Conservation (phyloP, 2,329 filamentous ascomycete species). For the Penicillium griseofulvum region DNA sequence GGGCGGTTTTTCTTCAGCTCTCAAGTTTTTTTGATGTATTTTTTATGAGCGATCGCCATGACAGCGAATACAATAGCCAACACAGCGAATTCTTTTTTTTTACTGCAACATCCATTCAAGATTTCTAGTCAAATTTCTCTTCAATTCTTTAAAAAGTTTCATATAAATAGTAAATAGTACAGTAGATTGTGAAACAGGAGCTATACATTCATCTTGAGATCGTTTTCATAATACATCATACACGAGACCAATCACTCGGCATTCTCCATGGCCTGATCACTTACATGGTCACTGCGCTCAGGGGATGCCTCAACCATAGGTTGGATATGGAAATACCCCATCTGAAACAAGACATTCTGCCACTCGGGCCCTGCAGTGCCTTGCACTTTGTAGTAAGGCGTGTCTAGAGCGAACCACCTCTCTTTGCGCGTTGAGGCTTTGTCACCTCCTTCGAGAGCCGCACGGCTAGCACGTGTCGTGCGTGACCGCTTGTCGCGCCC, state of each 20-base stretch:
- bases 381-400: conserved; percentile 63
- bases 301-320: conserved; percentile 16
- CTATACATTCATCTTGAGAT: background rate
- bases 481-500: conserved; percentile 56
- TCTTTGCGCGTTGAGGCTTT: conserved; percentile 67
- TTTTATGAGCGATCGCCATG: conserved; percentile 2
- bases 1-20: background rate
- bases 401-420: conserved; percentile 64
- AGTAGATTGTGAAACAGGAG: background rate
- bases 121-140: background rate
- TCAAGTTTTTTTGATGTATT: background rate
- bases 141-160: background rate
- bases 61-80: background rate
- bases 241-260: background rate
- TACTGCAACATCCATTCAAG: background rate
- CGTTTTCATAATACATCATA: conserved; percentile 3
- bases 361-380: conserved; percentile 56
- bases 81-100: background rate
- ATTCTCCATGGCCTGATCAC: background rate
- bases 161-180: background rate
- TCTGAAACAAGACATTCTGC: conserved; percentile 37
- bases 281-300: conserved; percentile 13
- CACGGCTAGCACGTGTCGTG: conserved; percentile 71
- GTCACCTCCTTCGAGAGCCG: conserved; percentile 72
- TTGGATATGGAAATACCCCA: conserved; percentile 32